Evolutionary conservation across 768 basidiomycete genomes (phyloP).

Genomic region (Boletus sensibilis): DNA sequence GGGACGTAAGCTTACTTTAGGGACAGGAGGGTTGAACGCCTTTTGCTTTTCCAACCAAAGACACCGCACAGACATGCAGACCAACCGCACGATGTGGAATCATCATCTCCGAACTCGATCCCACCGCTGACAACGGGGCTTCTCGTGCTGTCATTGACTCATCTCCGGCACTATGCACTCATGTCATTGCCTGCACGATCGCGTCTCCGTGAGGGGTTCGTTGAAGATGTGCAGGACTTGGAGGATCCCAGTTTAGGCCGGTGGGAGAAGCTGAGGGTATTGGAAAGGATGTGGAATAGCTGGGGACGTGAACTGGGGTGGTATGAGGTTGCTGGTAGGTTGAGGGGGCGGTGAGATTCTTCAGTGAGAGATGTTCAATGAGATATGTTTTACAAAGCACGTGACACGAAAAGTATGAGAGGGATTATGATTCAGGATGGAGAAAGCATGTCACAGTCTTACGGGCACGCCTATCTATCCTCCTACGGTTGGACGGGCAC

Average conservation of each 20-base stretch:
- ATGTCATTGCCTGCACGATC: constrained; percentile 55
- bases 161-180: constrained; percentile 65
- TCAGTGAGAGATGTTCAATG: too few species aligned
- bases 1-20: constrained; percentile 6
- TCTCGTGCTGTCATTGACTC: constrained; percentile 66
- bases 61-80: constrained; percentile 16
- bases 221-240: constrained; percentile 81
- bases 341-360: neutral
- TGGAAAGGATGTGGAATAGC: constrained; percentile 86
- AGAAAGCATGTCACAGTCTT: constrained; percentile 17
- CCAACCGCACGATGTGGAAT: neutral
- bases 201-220: constrained; percentile 69
- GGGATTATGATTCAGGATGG: neutral
- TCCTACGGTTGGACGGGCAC: constrained; percentile 88
- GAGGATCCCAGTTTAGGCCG: constrained; percentile 70
- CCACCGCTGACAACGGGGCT: constrained; percentile 69
- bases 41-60: constrained; percentile 53
- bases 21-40: constrained; percentile 62
- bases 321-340: constrained; percentile 34
- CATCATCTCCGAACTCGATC: constrained; percentile 16
- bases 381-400: neutral
- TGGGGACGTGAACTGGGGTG: constrained; percentile 76
- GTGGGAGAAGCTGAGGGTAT: constrained; percentile 70
- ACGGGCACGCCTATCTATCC: constrained; percentile 65
- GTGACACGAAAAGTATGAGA: constrained; percentile 1